Evolutionary conservation across 1,284 basidiomycete species (phyloP), one percentile per base, ranked within the genome.

Genomic region (Cutaneotrichosporon cavernicola): DNA sequence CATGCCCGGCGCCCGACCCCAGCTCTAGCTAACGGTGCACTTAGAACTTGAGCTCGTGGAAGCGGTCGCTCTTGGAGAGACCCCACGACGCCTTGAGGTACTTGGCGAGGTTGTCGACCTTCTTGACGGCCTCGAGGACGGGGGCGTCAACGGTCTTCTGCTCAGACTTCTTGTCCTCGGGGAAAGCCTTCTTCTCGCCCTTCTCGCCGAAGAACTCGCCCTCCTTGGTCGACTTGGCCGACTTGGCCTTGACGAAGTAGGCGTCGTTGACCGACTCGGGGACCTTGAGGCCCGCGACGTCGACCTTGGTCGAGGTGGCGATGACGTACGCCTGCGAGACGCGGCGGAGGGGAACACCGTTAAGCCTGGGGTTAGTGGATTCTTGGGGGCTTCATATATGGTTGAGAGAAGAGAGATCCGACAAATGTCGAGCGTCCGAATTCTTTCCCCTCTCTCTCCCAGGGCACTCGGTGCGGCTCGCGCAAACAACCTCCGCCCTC

Each of bases 291-390:
- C 84, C 86, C 56, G 85, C 85, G 70, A 99, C 82, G 74, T 97
- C 91, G 76, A 99, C 83, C 84, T 91, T 95, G 79, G 97, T 98
- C 69, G 94, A 94, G 69, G 97, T 99, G 69, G 96, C 93, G 78
- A 99, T 98, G 69, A 97, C 95, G 82, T 99, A 99, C 65, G 97
- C 94, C 86, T 98, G 96, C 86, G 96, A 97, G 70, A 99, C 95
- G 81, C 97, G 88, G 81, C 96, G 88, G 80, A 99, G 86, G 74
- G 97, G 97, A 53, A 99, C 97, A 82, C 97, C 97, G 84, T 99
- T 99, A 81, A 99, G 70, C 69, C 77, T 77, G 66, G 47, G 11
- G 60, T 70, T 61, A 70, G 68, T 62, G 47, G 18, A 10, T 6
- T 22, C 50, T 30, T 16, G 26, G 30, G 6, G 16, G 11, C 34